Conservation (phyloP, 768 basidiomycete genomes). For the Daedaleopsis nitida region DNA sequence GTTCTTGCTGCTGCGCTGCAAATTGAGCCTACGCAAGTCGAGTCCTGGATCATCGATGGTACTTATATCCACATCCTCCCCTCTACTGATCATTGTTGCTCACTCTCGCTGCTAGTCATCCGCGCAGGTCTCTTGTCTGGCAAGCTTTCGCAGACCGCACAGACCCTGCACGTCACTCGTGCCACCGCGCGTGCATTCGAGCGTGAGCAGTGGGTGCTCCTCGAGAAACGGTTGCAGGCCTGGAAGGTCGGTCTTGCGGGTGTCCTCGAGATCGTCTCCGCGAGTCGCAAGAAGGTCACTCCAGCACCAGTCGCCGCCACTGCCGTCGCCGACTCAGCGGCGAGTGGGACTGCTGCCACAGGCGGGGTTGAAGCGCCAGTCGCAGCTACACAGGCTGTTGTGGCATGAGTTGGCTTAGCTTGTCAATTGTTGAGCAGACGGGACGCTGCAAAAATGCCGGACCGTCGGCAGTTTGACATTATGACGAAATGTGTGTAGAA, state of each 20-base stretch:
- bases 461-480: not conserved
- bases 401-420: constrained; percentile 1
- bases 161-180: constrained; percentile 70
- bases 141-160: constrained; percentile 80
- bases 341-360: not conserved
- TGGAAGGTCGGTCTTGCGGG: constrained; percentile 76
- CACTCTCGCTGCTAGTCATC: constrained; percentile 55
- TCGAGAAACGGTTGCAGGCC: constrained; percentile 71
- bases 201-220: constrained; percentile 74
- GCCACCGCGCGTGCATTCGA: constrained; percentile 79
- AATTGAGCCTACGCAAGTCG: constrained; percentile 66
- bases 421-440: not conserved
- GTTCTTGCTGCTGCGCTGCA: constrained; percentile 69
- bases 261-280: constrained; percentile 70
- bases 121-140: constrained; percentile 78
- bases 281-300: constrained; percentile 39
- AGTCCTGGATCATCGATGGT: constrained; percentile 91
- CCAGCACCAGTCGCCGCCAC: not conserved
- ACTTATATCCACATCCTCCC: constrained; percentile 22
- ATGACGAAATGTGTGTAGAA: constrained; percentile 2
- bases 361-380: constrained; percentile 12
- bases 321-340: not conserved
- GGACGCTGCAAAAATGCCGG: not conserved
- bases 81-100: not conserved
- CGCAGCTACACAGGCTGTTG: constrained; percentile 12